These are phyloP conservation scores for Effrenium voratum DNA, from an alignment of 73 alveolate genomes.

Conservation along the genomic window DNA sequence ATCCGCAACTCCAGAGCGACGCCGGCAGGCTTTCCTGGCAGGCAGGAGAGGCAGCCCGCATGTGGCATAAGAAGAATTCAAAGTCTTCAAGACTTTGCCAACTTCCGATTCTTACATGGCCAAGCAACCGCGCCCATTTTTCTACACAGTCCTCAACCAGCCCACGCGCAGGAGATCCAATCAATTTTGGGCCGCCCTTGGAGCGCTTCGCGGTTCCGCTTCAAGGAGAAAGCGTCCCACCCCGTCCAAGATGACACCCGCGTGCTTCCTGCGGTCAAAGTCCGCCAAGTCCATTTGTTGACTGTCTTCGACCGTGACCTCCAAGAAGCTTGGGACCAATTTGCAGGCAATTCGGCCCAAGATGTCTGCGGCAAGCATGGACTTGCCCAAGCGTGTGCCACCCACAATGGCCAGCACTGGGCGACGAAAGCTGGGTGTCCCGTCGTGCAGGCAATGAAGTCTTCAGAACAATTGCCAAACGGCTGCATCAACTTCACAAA, in stretches of 20 bases:
- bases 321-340: not conserved
- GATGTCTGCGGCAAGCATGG: not conserved
- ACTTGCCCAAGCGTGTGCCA: slow-evolving; percentile 43
- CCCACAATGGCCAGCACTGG: slow-evolving; percentile 53
- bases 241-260: not conserved
- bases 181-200: slow-evolving; percentile 23
- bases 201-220: not conserved
- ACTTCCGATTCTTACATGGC: no score
- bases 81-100: no score
- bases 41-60: no score
- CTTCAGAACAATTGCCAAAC: not conserved
- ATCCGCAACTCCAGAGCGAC: no score
- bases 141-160: no score
- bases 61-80: no score
- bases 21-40: no score
- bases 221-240: not conserved
- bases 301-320: not conserved
- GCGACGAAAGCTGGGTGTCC: not conserved
- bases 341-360: not conserved
- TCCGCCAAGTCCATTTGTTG: not conserved
- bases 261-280: not conserved
- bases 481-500: no score
- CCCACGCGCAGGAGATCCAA: no score
- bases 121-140: no score
- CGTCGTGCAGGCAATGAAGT: not conserved